Percentiles rank a stretch among this genome's conserved stretches.
These are phyloP conservation scores for Wickerhamomyces sp. DNA, from an alignment of 1,139 yeast genomes.

Conservation along the genomic window DNA sequence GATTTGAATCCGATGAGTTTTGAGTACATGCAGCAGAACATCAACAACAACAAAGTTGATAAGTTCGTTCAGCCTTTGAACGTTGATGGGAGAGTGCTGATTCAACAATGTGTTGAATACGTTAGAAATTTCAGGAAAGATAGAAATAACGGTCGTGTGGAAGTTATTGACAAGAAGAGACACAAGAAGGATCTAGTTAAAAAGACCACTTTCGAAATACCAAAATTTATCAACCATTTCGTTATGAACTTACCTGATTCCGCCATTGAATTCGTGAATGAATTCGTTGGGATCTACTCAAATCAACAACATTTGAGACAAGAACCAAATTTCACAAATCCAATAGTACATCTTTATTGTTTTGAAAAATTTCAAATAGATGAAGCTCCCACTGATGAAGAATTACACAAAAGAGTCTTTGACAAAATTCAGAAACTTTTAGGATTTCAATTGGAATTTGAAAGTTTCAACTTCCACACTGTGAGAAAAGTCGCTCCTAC, in stretches of 20 bases:
- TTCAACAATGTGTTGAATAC: constrained; percentile 51
- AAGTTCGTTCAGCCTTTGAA: constrained; percentile 61
- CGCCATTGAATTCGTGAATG: constrained; percentile 80
- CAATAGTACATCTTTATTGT: constrained; percentile 83
- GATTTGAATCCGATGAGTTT: constrained; percentile 89
- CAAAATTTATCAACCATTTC: constrained; percentile 61
- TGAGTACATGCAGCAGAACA: constrained; percentile 63
- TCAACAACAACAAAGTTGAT: constrained; percentile 55
- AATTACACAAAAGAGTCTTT: constrained; percentile 59
- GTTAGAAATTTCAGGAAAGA: constrained; percentile 28
- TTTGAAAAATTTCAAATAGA: constrained; percentile 79
- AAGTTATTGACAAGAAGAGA: constrained; percentile 23
- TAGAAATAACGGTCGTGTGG: constrained; percentile 26
- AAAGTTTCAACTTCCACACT: constrained; percentile 57
- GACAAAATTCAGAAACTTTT: constrained; percentile 51
- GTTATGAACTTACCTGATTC: constrained; percentile 97
- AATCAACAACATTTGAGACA: constrained; percentile 31
- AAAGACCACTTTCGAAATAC: constrained; percentile 40
- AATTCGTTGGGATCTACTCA: constrained; percentile 65
- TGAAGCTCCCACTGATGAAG: constrained; percentile 64
- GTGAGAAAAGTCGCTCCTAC: constrained; percentile 96
- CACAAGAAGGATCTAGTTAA: constrained; percentile 26
- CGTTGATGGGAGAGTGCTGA: constrained; percentile 80
- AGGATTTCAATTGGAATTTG: constrained; percentile 40
- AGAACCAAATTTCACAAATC: constrained; percentile 51